Conservation (phyloP, 2,329 filamentous ascomycete species). For the Claviceps purpurea region DNA sequence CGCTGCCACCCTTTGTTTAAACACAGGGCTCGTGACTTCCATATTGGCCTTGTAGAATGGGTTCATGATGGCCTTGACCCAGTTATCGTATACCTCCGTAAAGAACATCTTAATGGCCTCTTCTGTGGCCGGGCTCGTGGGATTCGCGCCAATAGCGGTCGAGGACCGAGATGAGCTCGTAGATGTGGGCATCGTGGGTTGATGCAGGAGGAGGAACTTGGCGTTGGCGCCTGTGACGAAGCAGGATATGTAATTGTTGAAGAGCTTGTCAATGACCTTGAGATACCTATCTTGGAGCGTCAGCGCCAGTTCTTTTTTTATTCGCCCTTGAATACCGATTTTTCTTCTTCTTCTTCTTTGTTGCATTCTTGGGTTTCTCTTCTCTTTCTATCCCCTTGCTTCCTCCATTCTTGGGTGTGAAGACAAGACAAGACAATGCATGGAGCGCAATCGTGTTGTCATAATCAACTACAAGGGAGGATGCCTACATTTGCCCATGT, state of each 20-base stretch:
- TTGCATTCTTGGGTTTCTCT: too few relatives aligned
- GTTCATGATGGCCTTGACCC: constrained; percentile 94
- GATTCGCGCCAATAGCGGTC: constrained; percentile 69
- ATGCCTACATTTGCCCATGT: constrained; percentile 58
- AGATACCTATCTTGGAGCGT: constrained; percentile 54
- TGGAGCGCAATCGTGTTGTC: too few relatives aligned
- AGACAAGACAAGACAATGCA: too few relatives aligned
- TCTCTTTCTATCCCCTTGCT: too few relatives aligned
- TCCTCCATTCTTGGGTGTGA: too few relatives aligned
- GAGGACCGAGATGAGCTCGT: constrained; percentile 39
- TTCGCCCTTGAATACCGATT: too few relatives aligned
- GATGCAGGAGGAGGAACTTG: constrained; percentile 88
- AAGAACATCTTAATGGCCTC: constrained; percentile 95
- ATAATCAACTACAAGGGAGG: too few relatives aligned
- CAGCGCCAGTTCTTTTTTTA: background rate
- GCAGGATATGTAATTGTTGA: constrained; percentile 87
- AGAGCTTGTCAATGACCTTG: constrained; percentile 93
- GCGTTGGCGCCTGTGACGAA: constrained; percentile 88
- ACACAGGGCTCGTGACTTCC: constrained; percentile 76
- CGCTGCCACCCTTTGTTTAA: constrained; percentile 66
- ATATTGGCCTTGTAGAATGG: constrained; percentile 84
- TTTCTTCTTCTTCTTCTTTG: too few relatives aligned
- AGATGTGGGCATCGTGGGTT: constrained; percentile 42
- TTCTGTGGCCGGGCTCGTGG: constrained; percentile 79
- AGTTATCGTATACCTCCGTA: constrained; percentile 87